phyloP scores from a whole-genome alignment of 2,329 filamentous ascomycete genomes.

The Penicillium frequentans region DNA sequence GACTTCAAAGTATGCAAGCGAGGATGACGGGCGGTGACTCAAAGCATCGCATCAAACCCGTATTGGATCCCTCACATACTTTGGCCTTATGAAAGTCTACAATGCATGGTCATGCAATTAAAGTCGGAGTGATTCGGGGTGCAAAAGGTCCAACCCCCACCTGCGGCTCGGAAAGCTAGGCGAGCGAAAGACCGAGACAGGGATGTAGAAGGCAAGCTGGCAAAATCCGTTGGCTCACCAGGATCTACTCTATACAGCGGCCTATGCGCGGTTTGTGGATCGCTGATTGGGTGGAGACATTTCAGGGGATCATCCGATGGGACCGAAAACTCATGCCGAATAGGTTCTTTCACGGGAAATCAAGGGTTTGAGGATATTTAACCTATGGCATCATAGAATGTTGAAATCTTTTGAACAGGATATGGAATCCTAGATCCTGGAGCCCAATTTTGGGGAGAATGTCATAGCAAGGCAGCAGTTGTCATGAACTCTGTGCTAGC shows the following conservation, averaged over 20 bases:
- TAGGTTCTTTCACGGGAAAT: not conserved
- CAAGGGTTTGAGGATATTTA: not conserved
- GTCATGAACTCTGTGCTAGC: not conserved
- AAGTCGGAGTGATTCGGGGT: not conserved
- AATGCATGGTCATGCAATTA: not conserved
- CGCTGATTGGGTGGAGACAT: not conserved
- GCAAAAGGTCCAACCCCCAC: constrained; percentile 10
- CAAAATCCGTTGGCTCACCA: constrained; percentile 6
- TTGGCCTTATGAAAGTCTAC: not conserved
- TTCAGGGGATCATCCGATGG: not conserved
- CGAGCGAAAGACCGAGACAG: constrained; percentile 18
- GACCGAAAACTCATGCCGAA: not conserved
- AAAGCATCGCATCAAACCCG: not conserved
- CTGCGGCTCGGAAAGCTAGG: constrained; percentile 17
- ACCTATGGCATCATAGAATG: not conserved
- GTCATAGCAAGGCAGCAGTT: not conserved
- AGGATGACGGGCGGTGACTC: not conserved
- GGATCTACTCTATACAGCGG: not conserved
- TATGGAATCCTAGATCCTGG: not conserved
- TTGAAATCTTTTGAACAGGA: not conserved
- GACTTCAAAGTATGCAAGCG: not conserved
- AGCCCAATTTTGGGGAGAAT: not conserved
- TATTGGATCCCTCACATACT: not conserved
- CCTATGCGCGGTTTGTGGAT: not conserved
- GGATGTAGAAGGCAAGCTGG: constrained; percentile 9